Conservation (phyloP, 176 grass and related monocot species). For the Alloteropsis semialata region DNA sequence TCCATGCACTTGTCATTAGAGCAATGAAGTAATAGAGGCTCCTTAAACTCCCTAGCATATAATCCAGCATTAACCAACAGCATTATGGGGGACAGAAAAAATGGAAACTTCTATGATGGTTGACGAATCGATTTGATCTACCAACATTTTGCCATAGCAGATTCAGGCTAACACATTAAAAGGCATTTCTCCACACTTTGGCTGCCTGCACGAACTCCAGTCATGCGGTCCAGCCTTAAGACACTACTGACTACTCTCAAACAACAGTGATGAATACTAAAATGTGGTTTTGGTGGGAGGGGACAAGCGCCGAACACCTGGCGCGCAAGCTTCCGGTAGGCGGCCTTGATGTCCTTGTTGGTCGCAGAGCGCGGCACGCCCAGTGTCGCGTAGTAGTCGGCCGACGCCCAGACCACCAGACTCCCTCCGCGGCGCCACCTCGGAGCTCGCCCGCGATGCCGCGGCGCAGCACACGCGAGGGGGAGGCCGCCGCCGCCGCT, state of each 20-base stretch:
- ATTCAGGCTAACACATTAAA: not conserved
- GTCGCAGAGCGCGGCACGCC: constrained; percentile 74
- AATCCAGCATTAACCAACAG: not conserved
- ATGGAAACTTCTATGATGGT: not conserved
- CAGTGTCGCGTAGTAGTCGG: constrained; percentile 89
- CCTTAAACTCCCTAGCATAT: not conserved
- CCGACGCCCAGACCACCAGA: constrained; percentile 53
- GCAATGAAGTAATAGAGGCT: not conserved
- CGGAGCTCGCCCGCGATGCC: constrained; percentile 12
- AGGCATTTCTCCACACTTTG: not conserved
- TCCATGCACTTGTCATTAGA: not conserved
- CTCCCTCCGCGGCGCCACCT: constrained; percentile 35
- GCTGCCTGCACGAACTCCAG: constrained; percentile 6
- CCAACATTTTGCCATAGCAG: not conserved
- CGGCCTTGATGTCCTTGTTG: constrained; percentile 91
- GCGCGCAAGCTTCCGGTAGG: constrained; percentile 89
- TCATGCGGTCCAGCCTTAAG: not conserved
- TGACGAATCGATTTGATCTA: not conserved
- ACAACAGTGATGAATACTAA: not conserved
- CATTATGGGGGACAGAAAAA: not conserved
- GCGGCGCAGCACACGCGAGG: constrained; percentile 37
- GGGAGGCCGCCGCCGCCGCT: constrained; percentile 20
- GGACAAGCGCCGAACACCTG: constrained; percentile 61
- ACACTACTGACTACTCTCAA: not conserved
- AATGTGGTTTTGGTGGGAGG: not conserved